Evolutionary conservation across 2,329 filamentous ascomycete species (phyloP), one percentile per base, ranked within the genome.

Genomic region (Pestalotiopsis sp.): DNA sequence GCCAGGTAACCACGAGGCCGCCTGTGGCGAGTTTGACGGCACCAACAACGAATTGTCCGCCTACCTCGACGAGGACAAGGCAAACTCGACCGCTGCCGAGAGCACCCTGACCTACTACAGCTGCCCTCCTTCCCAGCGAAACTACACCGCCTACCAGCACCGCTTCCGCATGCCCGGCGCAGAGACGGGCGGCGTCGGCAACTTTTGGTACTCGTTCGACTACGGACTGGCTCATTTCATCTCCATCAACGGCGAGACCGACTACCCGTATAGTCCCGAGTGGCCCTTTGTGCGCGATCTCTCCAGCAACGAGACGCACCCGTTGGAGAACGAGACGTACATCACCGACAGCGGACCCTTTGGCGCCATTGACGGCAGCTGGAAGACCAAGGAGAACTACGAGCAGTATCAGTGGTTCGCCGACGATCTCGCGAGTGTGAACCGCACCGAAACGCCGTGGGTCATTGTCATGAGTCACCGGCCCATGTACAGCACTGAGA

Each of bases 1-100:
- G n/a, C 86, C 86, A 0, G 88, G 88, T 0, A 90, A 90, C 75
- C 88, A 90, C 75, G 88, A 90, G 75, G 87, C 87, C 0, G 78
- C 80, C 52, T 89, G 87, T 73, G 74, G 80, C 68, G 83, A 86
- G 73, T 73, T 85, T 12, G 84, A 86, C 70, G 83, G 83, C 1
- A 77, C 79, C 2, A 74, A 76, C 67, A 84, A 85, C n/a, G 64
- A 66, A 25, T 52, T 66, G 11, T 66, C 64, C 6, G 64, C 64
- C 25, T 66, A 66, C 20, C 64, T 66, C 14, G 64, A 66, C 31
- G 45, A 66, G 11, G 64, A 66, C 64, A 52, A 57, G 17, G 17
- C 79, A 41, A 86, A 87, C 74, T 75, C 76, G 17, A 77, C 77
- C 12, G 76, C 75, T 6, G 85, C 87, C 0, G 81, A 77, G 0